These are phyloP conservation scores for Cytospora mali DNA, from an alignment of 2,329 filamentous ascomycete species.

Conservation along the genomic window DNA sequence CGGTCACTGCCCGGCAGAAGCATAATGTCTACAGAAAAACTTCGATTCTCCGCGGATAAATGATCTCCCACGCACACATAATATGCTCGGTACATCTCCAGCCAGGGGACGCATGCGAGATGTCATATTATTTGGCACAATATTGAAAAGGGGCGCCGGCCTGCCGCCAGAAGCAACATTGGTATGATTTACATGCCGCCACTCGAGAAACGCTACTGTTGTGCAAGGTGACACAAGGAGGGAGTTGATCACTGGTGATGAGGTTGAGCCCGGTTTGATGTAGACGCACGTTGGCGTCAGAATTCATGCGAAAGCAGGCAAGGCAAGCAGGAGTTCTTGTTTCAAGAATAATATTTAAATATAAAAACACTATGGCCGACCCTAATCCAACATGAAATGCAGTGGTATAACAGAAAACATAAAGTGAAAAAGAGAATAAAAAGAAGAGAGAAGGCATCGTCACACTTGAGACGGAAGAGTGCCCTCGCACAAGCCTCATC, in stretches of 20 bases:
- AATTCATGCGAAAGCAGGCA: not conserved
- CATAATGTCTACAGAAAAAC: not conserved
- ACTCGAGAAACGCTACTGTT: not conserved
- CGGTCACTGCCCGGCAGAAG: too few species aligned
- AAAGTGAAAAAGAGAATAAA: not conserved
- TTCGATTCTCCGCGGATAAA: not conserved
- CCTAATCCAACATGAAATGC: slow-evolving; percentile 21
- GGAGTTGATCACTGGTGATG: not conserved
- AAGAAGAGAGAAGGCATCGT: not conserved
- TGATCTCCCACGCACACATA: not conserved
- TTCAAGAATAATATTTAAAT: slow-evolving; percentile 14
- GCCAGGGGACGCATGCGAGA: too few species aligned
- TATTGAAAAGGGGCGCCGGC: not conserved
- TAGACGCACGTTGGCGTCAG: not conserved
- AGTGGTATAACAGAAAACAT: slow-evolving; percentile 27
- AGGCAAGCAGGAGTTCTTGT: not conserved
- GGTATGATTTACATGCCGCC: not conserved
- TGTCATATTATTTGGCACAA: not conserved
- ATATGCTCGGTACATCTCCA: too few species aligned
- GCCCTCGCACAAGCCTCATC: slow-evolving; percentile 22
- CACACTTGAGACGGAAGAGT: slow-evolving; percentile 19
- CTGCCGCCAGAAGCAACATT: too few species aligned
- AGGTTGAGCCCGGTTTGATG: not conserved
- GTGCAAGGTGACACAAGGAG: not conserved
- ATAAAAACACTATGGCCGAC: slow-evolving; percentile 17